phyloP scores from a whole-genome alignment of 1,284 basidiomycete genomes.

The Heterobasidion annosum region DNA sequence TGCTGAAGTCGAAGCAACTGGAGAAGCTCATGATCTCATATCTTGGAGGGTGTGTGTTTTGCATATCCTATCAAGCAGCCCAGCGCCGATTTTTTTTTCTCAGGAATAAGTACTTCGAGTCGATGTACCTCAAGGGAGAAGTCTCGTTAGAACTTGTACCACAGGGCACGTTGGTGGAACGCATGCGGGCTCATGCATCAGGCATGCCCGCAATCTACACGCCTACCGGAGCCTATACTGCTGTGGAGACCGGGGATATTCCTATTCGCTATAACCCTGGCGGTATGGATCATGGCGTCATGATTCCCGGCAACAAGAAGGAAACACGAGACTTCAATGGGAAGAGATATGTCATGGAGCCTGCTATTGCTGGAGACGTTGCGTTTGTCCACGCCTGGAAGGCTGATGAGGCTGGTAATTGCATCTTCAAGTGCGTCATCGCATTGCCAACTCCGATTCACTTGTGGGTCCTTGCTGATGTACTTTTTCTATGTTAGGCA shows the following conservation, averaged over 20 bases:
- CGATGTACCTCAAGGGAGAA: constrained; percentile 72
- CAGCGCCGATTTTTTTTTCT: neutral
- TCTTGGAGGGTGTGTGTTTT: constrained; percentile 60
- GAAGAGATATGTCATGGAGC: constrained; percentile 80
- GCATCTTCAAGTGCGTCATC: constrained; percentile 61
- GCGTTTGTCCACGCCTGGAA: constrained; percentile 94
- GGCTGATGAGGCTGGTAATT: constrained; percentile 83
- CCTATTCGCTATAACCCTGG: constrained; percentile 69
- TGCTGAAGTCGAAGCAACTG: constrained; percentile 71
- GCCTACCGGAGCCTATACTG: constrained; percentile 81
- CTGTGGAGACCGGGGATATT: constrained; percentile 73
- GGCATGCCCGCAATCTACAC: constrained; percentile 95
- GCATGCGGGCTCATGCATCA: constrained; percentile 84
- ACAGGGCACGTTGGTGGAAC: constrained; percentile 86
- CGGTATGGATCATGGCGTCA: constrained; percentile 52
- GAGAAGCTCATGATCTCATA: constrained; percentile 81
- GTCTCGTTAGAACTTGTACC: constrained; percentile 83
- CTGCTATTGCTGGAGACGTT: constrained; percentile 78
- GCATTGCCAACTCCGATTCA: neutral
- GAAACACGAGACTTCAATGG: constrained; percentile 76
- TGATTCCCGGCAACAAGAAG: constrained; percentile 68
- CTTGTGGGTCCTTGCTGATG: neutral
- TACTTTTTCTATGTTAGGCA: constrained; percentile 37
- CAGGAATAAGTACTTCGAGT: constrained; percentile 71
- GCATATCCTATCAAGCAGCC: constrained; percentile 2